Conservation (phyloP, 2,329 filamentous ascomycete species). For the Huntiella savannae region DNA sequence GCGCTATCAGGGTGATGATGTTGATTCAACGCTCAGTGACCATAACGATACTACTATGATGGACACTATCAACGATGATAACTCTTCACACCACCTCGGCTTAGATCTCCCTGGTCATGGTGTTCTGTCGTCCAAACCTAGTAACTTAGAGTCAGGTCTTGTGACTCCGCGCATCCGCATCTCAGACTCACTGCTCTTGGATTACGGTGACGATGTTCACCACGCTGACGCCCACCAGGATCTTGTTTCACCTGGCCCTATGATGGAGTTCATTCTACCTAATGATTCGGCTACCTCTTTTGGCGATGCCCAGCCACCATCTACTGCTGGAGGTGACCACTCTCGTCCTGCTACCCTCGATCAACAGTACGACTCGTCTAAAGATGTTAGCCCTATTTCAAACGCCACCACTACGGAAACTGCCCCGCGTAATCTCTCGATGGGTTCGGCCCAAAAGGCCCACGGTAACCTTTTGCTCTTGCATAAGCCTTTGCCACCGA, state of each 20-base stretch:
- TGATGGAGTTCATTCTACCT: not conserved
- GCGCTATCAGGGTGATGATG: not conserved
- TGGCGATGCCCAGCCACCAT: constrained; percentile 5
- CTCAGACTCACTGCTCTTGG: constrained; percentile 26
- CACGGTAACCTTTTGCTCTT: constrained; percentile 19
- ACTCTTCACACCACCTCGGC: not conserved
- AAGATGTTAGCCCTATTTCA: not conserved
- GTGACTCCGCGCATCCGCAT: constrained; percentile 15
- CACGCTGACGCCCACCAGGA: constrained; percentile 19
- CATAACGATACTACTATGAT: constrained; percentile 52
- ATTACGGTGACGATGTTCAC: constrained; percentile 29
- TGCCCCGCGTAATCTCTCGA: constrained; percentile 16
- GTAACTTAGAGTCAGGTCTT: constrained; percentile 24
- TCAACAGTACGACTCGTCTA: constrained; percentile 26
- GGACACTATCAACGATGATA: constrained; percentile 16
- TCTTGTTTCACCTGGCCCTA: constrained; percentile 27
- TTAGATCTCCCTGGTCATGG: constrained; percentile 25
- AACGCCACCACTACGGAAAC: constrained; percentile 22
- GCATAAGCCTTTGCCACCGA: constrained; percentile 28
- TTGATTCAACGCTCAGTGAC: constrained; percentile 30
- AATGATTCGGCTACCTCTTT: not conserved
- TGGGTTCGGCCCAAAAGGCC: constrained; percentile 13
- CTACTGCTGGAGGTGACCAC: constrained; percentile 12
- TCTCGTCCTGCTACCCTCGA: constrained; percentile 30
- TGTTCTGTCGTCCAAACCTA: constrained; percentile 30